These are phyloP conservation scores for Hypoxylon lienhwacheense DNA, from an alignment of 495 filamentous ascomycete genomes.

Conservation along the genomic window DNA sequence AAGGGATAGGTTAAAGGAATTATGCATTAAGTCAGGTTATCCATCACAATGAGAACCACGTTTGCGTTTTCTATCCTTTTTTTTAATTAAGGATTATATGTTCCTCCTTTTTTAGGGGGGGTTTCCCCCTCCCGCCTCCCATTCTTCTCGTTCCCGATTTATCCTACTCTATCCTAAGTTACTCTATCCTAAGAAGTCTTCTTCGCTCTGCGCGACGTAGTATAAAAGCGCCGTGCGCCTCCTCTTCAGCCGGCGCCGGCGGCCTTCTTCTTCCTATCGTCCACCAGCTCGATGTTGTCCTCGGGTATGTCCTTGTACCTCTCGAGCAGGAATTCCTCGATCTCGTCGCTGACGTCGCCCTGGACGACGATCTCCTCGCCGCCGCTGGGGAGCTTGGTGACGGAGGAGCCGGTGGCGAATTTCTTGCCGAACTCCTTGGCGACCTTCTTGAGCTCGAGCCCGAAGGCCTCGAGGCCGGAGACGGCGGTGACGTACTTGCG, in stretches of 20 bases:
- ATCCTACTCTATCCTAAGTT: too few relatives aligned
- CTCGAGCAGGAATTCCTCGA: constrained; percentile 86
- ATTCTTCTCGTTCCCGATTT: not conserved
- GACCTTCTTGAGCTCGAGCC: constrained; percentile 89
- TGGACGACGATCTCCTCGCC: constrained; percentile 98
- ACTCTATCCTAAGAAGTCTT: too few relatives aligned
- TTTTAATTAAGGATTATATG: too few relatives aligned
- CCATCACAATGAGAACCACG: constrained; percentile 30
- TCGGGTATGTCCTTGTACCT: constrained; percentile 83
- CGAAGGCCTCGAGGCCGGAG: constrained; percentile 85
- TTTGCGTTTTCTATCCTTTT: constrained; percentile 20
- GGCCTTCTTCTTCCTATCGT: constrained; percentile 90
- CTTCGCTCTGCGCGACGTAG: constrained; percentile 14
- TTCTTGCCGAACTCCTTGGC: constrained; percentile 88
- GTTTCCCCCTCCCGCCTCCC: not conserved
- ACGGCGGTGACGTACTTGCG: constrained; percentile 92
- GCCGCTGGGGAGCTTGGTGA: constrained; percentile 83
- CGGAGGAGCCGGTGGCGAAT: constrained; percentile 90
- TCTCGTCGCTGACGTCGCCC: constrained; percentile 93
- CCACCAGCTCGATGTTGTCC: constrained; percentile 90
- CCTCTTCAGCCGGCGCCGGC: constrained; percentile 31
- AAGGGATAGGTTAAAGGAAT: too few relatives aligned
- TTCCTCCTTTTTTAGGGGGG: too few relatives aligned
- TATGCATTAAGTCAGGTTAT: constrained; percentile 20
- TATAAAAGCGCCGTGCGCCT: not conserved